Evolutionary conservation across 1,284 basidiomycete species (phyloP), one percentile per base, ranked within the genome.

Genomic region (Exobasidium cylindrosporum): DNA sequence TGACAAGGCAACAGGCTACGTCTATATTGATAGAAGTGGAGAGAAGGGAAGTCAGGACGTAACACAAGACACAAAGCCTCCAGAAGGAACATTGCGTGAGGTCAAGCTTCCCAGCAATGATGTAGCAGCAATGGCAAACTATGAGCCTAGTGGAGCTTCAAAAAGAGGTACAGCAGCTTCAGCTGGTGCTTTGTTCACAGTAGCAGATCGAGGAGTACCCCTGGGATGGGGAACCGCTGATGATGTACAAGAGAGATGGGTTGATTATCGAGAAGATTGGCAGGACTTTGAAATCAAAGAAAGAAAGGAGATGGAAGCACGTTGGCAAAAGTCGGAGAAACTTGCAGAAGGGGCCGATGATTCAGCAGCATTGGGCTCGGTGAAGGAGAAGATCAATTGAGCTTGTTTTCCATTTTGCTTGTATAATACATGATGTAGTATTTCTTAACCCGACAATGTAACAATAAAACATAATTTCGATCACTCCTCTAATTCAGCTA

Each of bases 1-100:
- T 13, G 77, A 79, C 63, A 76, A 76, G 56, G 77, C 77, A 2
- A 69, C 72, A 10, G 77, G 77, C 13, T 79, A 77, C 61, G 67
- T 74, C 60, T 76, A 69, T 53, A 65, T 69, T 5, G 60, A 56
- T 26, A 21, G 56, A 30, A 5, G 5, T 6, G 26, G 53, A 61
- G 11, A 28, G 61, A 1, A 40, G 45, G n/a, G 21, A 2, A 4
- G 13, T 28, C 13, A 5, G 5, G 3, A 50, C 13, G 26, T 4
- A 21, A 50, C 10, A 47, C 17, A 43, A 52, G 49, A 17, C 1
- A 26, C 21, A 45, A 30, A 5, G 31, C 53, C 24, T 21, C 10
- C 17, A 40, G 65, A 57, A 32, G 64, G 61, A 10, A 61, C 46
- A 6, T 59, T 60, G 14, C 61, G 67, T 17, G 68, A 70, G 1